These are phyloP conservation scores for Allium fistulosum DNA, from an alignment of 106 monocot genomes.

Conservation along the genomic window DNA sequence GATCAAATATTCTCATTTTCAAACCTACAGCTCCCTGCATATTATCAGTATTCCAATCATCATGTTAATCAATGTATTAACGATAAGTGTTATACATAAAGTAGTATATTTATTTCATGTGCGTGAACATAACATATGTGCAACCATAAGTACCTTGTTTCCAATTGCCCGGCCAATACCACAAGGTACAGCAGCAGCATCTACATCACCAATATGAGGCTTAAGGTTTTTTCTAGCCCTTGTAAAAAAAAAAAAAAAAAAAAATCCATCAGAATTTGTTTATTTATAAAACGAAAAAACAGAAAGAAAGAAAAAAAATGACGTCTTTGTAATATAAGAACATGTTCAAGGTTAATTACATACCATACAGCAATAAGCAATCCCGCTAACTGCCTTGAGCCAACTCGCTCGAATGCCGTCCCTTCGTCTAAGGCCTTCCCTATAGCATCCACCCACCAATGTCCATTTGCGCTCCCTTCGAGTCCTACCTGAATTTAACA, in stretches of 20 bases:
- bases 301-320: not conserved
- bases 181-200: conserved; percentile 73
- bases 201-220: conserved; percentile 59
- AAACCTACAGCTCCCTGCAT: conserved; percentile 64
- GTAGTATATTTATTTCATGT: too few relatives aligned
- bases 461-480: conserved; percentile 65
- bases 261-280: not conserved
- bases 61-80: conserved; percentile 8
- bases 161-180: conserved; percentile 83
- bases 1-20: conserved; percentile 54
- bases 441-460: conserved; percentile 52
- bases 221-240: conserved; percentile 59
- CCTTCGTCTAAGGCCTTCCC: conserved; percentile 61
- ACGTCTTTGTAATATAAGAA: not conserved
- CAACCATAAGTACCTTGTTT: conserved; percentile 23
- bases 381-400: conserved; percentile 66
- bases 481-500: conserved; percentile 56
- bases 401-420: conserved; percentile 49
- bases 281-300: conserved; percentile 1
- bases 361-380: conserved; percentile 57
- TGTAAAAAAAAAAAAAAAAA: conserved; percentile 3
- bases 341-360: conserved; percentile 3
- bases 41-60: conserved; percentile 16
- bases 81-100: not conserved
- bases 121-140: too few relatives aligned